Conservation (phyloP, 208 protist species). For the Eutreptiella sp. region DNA sequence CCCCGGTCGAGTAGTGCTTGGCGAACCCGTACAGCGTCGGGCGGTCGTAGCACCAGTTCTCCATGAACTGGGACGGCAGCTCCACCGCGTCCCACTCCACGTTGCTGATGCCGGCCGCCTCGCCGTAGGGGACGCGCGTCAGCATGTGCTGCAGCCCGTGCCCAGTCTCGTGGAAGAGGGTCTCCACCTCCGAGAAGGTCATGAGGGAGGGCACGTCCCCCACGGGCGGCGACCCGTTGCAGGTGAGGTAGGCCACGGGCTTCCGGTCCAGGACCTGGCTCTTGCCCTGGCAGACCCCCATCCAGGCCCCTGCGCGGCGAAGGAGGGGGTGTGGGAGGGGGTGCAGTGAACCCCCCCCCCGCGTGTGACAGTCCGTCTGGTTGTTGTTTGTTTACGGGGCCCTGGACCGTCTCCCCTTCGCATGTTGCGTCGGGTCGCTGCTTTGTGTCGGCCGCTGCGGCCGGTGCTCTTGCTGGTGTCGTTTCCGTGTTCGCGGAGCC, state of each 20-base stretch:
- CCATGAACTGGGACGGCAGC: slow-evolving; percentile 66
- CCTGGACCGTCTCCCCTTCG: too few relatives aligned
- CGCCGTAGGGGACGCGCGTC: slow-evolving; percentile 36
- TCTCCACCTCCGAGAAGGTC: slow-evolving; percentile 50
- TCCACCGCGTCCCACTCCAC: slow-evolving; percentile 69
- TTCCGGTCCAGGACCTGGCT: background rate
- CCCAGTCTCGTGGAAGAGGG: slow-evolving; percentile 58
- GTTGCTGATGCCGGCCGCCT: slow-evolving; percentile 45
- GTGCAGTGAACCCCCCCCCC: too few relatives aligned
- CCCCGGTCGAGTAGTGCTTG: slow-evolving; percentile 52
- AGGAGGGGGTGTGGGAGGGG: too few relatives aligned
- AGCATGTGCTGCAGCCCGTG: slow-evolving; percentile 67
- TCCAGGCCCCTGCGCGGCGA: background rate
- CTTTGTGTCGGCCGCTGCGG: too few relatives aligned
- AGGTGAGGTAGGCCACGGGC: slow-evolving; percentile 34
- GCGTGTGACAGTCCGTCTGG: too few relatives aligned
- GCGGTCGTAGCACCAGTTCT: slow-evolving; percentile 58
- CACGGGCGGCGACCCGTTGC: slow-evolving; percentile 50
- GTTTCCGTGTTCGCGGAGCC: too few relatives aligned
- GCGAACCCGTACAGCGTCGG: slow-evolving; percentile 51
- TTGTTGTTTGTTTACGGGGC: too few relatives aligned
- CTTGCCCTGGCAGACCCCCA: background rate
- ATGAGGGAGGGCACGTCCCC: slow-evolving; percentile 52
- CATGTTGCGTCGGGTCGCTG: too few relatives aligned
- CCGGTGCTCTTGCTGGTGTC: too few relatives aligned